Base-by-base conservation (phyloP, 257 asterid genomes). In the Gardenia jasminoides region DNA sequence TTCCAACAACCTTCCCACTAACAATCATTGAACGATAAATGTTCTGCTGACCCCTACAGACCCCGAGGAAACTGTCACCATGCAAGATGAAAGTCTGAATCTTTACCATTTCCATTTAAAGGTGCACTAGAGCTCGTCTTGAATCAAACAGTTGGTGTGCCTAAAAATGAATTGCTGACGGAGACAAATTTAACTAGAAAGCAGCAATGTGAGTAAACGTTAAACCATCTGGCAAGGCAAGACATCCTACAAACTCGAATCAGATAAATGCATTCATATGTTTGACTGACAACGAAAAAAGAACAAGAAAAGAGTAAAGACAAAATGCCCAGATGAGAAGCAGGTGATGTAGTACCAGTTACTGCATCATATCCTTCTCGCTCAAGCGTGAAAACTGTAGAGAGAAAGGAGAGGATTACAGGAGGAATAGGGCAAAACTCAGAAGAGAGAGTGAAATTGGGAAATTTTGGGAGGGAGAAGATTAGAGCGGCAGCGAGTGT, bases 381-480 rank as follows among this genome's bases (percentile, higher is more conserved):
- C 44, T 36, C 15, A 64, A 64, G 10, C 36, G 22, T 11, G 41
- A 64, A 22, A 4, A 10, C 10, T 6, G 16, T 11, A 3, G 43
- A 15, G 67, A 59, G 59, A 33, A 10, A 24, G 20, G 8, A 39
- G 28, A 10, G n/a, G 20, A 41, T 46, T 26, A n/a, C 26, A n/a
- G 59, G 65, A 62, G 79, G 17, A 76, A 62, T 76, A 62, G 72
- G 79, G 79, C 72, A 76, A 15, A 19, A 20, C n/a, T n/a, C 8
- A 10, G 22, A 36, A 36, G 59, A 75, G 39, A 2, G 6, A 41
- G 56, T 67, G 26, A 28, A 26, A 43, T 11, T 24, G 72, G 50
- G 50, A 41, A 64, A 16, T 44, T 44, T 76, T 76, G 33, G 71
- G 30, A 75, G 79, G 61, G 30, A 47, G 61, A 26, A 10, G 1